Evolutionary conservation across 768 basidiomycete species (phyloP).

Genomic region (Phlegmacium glaucopus): DNA sequence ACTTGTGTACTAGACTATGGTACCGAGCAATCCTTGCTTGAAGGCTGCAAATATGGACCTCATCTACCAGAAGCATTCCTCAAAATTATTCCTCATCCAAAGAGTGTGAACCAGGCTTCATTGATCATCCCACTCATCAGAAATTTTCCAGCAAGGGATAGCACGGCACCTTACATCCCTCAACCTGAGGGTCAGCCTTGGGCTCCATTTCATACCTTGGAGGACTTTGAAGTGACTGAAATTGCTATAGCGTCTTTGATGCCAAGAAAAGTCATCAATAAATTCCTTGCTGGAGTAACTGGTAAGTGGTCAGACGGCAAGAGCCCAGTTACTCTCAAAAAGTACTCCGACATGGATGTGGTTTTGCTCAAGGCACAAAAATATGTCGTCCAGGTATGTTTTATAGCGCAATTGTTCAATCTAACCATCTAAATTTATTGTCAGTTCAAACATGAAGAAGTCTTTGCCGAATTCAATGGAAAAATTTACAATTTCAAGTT

Average conservation of each 20-base stretch:
- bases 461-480: slow-evolving; percentile 13
- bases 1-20: not conserved
- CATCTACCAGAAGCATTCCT: not conserved
- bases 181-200: slow-evolving; percentile 14
- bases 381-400: slow-evolving; percentile 17
- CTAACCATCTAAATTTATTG: not conserved
- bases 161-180: not conserved
- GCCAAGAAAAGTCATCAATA: slow-evolving; percentile 12
- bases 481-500: slow-evolving; percentile 16
- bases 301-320: slow-evolving; percentile 14
- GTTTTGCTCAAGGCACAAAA: slow-evolving; percentile 14
- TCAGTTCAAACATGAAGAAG: slow-evolving; percentile 16
- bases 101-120: not conserved
- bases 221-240: slow-evolving; percentile 24
- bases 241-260: slow-evolving; percentile 15
- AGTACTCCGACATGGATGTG: slow-evolving; percentile 15
- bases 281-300: slow-evolving; percentile 14
- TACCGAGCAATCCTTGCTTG: too few species aligned
- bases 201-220: slow-evolving; percentile 21
- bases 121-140: not conserved
- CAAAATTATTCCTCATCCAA: not conserved
- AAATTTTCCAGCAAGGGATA: not conserved
- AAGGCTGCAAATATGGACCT: slow-evolving; percentile 7
- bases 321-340: slow-evolving; percentile 15
- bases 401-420: not conserved